Percentiles rank a stretch among this genome's conserved stretches.
Conservation (phyloP, 164 flowering plant genomes). For the Sedum album region DNA sequence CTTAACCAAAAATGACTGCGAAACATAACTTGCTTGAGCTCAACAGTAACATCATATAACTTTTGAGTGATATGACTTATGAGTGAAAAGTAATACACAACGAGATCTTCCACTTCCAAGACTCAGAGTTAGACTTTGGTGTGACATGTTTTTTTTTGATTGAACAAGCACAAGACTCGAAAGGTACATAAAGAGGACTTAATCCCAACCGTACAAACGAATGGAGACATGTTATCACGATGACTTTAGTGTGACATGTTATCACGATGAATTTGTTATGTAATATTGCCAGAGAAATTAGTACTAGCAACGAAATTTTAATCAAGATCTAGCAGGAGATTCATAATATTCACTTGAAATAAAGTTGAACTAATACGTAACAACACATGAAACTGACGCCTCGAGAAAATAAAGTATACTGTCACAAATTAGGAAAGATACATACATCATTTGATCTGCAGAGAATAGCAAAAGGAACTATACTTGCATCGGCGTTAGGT, state of each 20-base stretch:
- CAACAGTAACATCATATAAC: no score
- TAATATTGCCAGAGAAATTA: background rate
- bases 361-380: background rate
- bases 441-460: constrained; percentile 38
- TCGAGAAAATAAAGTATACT: background rate
- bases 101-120: background rate
- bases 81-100: background rate
- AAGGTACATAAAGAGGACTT: no score
- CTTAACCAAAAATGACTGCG: no score
- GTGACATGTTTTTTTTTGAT: background rate
- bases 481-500: constrained; percentile 20
- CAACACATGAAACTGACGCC: background rate
- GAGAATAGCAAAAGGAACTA: constrained; percentile 51
- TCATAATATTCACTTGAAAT: background rate
- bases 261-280: background rate
- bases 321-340: background rate
- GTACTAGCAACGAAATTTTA: background rate
- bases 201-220: no score
- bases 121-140: background rate
- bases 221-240: no score
- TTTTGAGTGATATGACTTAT: no score
- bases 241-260: background rate
- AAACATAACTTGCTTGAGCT: no score
- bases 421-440: background rate
- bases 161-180: no score